Percentiles rank a stretch among this genome's conserved stretches.
Conservation (phyloP, 2,329 filamentous ascomycete species). For the Epichloe uncinata region DNA sequence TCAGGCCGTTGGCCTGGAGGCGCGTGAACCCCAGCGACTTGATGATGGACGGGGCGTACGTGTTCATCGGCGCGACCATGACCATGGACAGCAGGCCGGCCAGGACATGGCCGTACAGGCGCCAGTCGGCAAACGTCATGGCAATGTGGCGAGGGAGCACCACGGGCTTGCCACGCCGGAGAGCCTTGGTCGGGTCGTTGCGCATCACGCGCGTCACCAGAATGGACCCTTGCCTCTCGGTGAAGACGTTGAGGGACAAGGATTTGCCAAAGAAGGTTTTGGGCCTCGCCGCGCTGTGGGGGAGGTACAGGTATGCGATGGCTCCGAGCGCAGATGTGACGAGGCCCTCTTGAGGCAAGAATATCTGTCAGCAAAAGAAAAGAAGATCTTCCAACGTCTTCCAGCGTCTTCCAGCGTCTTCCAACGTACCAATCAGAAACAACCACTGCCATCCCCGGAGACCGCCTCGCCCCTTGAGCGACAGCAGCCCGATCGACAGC, state of each 20-base stretch:
- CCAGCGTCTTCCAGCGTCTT: too few species aligned
- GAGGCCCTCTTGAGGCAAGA: constrained; percentile 11
- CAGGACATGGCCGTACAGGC: constrained; percentile 16
- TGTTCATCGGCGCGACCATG: constrained; percentile 19
- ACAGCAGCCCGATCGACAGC: constrained; percentile 15
- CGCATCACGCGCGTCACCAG: constrained; percentile 16
- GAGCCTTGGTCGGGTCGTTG: constrained; percentile 17
- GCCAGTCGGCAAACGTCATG: constrained; percentile 16
- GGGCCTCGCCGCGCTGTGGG: constrained; percentile 13
- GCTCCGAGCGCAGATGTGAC: constrained; percentile 13
- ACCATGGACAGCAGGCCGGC: constrained; percentile 16
- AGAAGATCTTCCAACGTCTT: too few species aligned
- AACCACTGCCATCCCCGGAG: constrained; percentile 19
- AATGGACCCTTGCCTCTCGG: constrained; percentile 12
- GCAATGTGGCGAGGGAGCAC: constrained; percentile 13
- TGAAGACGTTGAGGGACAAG: constrained; percentile 11
- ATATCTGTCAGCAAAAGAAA: too few species aligned
- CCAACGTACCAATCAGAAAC: constrained; percentile 15
- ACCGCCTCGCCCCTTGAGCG: constrained; percentile 12
- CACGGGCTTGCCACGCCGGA: constrained; percentile 12
- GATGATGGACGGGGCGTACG: constrained; percentile 18
- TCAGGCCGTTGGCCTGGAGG: constrained; percentile 17
- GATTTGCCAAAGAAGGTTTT: constrained; percentile 15
- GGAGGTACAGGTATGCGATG: constrained; percentile 16
- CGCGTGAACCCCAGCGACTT: constrained; percentile 15